Conservation (phyloP, 768 basidiomycete genomes). For the Asterophora lycoperdoides region DNA sequence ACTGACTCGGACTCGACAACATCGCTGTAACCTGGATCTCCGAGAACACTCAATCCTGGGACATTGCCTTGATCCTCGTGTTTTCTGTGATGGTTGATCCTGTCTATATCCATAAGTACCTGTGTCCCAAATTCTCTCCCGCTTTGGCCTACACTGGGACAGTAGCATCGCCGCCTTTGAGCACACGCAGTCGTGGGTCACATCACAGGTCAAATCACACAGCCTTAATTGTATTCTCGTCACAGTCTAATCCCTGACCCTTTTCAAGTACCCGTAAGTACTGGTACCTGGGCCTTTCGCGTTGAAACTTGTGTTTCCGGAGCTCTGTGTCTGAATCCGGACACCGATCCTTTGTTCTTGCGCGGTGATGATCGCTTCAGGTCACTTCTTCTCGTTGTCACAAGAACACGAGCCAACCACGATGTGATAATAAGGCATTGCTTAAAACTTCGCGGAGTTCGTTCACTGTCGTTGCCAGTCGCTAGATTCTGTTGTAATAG, state of each 20-base stretch:
- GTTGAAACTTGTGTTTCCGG: neutral
- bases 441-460: constrained; percentile 11
- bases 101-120: neutral
- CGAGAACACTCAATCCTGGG: too few relatives aligned
- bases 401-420: constrained; percentile 13
- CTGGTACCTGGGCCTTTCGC: neutral
- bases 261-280: neutral
- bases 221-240: neutral
- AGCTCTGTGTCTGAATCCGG: neutral
- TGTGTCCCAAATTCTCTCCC: neutral
- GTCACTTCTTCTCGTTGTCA: constrained; percentile 10
- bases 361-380: constrained; percentile 3
- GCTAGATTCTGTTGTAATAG: constrained; percentile 7
- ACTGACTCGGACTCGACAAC: too few relatives aligned
- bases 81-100: neutral
- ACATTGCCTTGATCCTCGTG: neutral
- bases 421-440: constrained; percentile 23
- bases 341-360: constrained; percentile 8
- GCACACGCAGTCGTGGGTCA: neutral
- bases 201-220: neutral
- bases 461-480: constrained; percentile 1
- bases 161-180: neutral
- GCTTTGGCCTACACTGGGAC: neutral
- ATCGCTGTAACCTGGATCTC: neutral
- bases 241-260: constrained; percentile 10